Conservation (phyloP, 345 rosid species). For the Euphorbia pulcherrima region DNA sequence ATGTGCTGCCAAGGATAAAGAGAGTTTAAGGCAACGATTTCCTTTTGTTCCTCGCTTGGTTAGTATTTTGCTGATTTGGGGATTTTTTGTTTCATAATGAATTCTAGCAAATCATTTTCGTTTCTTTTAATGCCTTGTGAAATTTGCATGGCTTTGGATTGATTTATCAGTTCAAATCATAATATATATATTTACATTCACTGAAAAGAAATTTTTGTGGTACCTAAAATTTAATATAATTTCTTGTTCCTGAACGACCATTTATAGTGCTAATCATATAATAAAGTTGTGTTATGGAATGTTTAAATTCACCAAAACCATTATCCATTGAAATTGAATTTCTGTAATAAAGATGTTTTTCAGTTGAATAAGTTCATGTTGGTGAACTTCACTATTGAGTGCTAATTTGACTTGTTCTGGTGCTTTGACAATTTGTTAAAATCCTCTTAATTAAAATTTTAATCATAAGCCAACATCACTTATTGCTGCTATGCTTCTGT, state of each 20-base stretch:
- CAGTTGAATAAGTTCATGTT: neutral
- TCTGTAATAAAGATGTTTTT: neutral
- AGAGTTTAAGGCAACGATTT: constrained; percentile 43
- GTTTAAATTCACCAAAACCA: too few species aligned
- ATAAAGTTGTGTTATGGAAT: too few species aligned
- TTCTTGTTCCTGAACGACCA: too few species aligned
- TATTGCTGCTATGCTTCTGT: too few species aligned
- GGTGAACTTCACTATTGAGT: neutral
- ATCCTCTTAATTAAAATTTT: too few species aligned
- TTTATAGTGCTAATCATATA: neutral
- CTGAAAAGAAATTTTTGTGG: too few species aligned
- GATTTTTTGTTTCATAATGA: too few species aligned
- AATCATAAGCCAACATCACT: too few species aligned
- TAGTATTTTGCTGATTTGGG: neutral
- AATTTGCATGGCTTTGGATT: neutral
- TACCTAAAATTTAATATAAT: neutral
- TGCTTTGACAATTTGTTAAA: too few species aligned
- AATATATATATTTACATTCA: neutral
- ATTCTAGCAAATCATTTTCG: neutral
- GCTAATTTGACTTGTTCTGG: neutral
- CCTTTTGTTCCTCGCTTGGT: too few species aligned
- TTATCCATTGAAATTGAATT: neutral
- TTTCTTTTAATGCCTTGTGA: neutral
- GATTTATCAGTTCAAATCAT: neutral
- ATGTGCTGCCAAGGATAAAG: constrained; percentile 17